phyloP scores from a whole-genome alignment of 768 basidiomycete genomes.

The Calocybe cyanea region DNA sequence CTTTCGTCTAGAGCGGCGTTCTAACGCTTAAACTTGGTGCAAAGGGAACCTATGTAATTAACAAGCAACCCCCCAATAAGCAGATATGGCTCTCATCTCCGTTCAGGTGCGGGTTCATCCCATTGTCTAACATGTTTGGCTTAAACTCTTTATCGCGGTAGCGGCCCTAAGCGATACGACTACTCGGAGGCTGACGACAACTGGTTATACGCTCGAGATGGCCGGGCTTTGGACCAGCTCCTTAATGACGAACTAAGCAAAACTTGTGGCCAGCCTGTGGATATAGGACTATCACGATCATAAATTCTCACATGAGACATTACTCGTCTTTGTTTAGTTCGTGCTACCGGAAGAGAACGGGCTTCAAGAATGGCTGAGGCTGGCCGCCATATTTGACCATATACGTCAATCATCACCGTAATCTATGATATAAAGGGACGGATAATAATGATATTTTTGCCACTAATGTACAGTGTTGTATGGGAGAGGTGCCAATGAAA shows the following conservation, averaged over 20 bases:
- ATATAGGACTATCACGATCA: constrained; percentile 18
- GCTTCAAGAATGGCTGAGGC: too few relatives aligned
- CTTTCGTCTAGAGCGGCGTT: constrained; percentile 70
- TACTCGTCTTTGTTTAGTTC: too few relatives aligned
- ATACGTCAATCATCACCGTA: too few relatives aligned
- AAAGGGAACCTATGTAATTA: constrained; percentile 89
- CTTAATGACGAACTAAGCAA: constrained; percentile 63
- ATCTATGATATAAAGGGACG: too few relatives aligned
- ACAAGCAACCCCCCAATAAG: constrained; percentile 96
- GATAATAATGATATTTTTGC: constrained; percentile 3
- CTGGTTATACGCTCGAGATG: constrained; percentile 80
- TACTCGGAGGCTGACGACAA: constrained; percentile 49
- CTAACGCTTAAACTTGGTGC: constrained; percentile 74
- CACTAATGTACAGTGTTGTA: constrained; percentile 6
- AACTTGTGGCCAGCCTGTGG: constrained; percentile 26
- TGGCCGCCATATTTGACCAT: too few relatives aligned
- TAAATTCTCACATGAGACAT: too few relatives aligned
- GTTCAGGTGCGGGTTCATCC: constrained; percentile 50
- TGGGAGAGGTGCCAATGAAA: background rate
- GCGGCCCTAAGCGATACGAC: constrained; percentile 93
- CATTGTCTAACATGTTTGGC: background rate
- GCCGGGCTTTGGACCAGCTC: constrained; percentile 52
- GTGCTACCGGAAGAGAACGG: too few relatives aligned
- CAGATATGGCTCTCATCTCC: constrained; percentile 97
- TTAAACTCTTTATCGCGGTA: constrained; percentile 23